Base-by-base conservation (phyloP, 768 basidiomycete genomes). In the Lentinula sp. region DNA sequence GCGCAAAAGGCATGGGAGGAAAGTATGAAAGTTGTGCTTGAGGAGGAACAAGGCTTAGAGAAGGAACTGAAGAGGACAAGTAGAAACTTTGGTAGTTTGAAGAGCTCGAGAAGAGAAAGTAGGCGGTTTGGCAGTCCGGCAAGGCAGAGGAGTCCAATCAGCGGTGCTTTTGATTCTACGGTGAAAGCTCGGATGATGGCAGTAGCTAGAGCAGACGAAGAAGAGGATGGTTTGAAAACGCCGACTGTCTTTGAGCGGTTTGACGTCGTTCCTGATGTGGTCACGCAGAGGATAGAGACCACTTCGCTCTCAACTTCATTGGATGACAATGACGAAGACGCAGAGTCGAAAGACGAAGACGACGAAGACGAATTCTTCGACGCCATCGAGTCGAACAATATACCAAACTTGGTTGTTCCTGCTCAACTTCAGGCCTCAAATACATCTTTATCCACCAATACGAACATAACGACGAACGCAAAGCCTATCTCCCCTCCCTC, bases 341-440 rank as follows among this genome's bases (percentile, higher is more conserved):
- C 15, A 9, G 34, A 67, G 15, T 78, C 77, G 9, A 74, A 62
- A 32, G 82, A 82, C 59, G 89, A 88, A 1, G 89, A 91, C 66
- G 90, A 92, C 46, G 90, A 95, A 68, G 96, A 98, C 73, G 95
- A 98, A 72, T 98, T 98, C 73, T 98, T 96, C 69, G 96, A 98
- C 70, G 95, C 96, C 34, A 95, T 98, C 67, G 95, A 98, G 69
- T 73, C 85, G 15, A 88, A 89, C 51, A 85, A 79, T 45, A 74
- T 95, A 0, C 90, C 91, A 4, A 91, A 89, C 67, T 77, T 95
- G 15, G 74, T 89, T 31, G 80, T 95, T 16, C 81, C 84, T 53
- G 80, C 86, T 31, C 78, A 82, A 11, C 78, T 93, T n/a, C 35
- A 37, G 39, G 18, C 45, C 7, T 21, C 45, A 46, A 46, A 15